Evolutionary conservation across 2,329 filamentous ascomycete species (phyloP).

Genomic region (Botrytis pseudocinerea): DNA sequence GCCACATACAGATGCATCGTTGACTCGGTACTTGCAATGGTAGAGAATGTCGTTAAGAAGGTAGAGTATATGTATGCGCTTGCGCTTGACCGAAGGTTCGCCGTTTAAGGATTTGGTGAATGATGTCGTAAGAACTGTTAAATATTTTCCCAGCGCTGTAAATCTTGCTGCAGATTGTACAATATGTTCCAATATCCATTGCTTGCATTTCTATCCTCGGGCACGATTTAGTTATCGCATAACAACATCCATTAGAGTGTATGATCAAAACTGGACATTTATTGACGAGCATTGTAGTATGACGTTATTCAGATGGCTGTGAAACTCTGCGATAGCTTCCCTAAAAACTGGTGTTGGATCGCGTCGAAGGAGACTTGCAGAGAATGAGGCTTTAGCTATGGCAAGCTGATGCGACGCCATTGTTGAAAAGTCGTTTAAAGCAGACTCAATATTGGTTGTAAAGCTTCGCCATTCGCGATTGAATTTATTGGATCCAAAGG

Average conservation of each 20-base stretch:
- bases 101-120: slow-evolving; percentile 44
- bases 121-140: slow-evolving; percentile 67
- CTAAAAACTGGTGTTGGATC: slow-evolving; percentile 70
- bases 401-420: slow-evolving; percentile 72
- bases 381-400: slow-evolving; percentile 78
- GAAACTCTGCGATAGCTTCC: slow-evolving; percentile 69
- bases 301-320: slow-evolving; percentile 63
- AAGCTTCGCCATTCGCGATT: slow-evolving; percentile 4
- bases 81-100: slow-evolving; percentile 62
- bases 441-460: background rate
- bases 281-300: slow-evolving; percentile 70
- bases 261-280: slow-evolving; percentile 80
- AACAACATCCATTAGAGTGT: slow-evolving; percentile 39
- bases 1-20: slow-evolving; percentile 53
- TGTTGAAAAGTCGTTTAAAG: background rate
- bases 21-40: slow-evolving; percentile 58
- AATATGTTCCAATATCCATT: slow-evolving; percentile 76
- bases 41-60: slow-evolving; percentile 77
- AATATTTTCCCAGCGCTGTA: slow-evolving; percentile 71
- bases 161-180: slow-evolving; percentile 66
- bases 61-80: slow-evolving; percentile 74
- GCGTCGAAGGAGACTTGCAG: slow-evolving; percentile 69
- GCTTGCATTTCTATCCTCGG: slow-evolving; percentile 75
- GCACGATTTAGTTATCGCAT: slow-evolving; percentile 44
- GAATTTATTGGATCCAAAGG: background rate